Base-by-base conservation (phyloP, 164 flowering plant species). In the Aristolochia fimbriata region DNA sequence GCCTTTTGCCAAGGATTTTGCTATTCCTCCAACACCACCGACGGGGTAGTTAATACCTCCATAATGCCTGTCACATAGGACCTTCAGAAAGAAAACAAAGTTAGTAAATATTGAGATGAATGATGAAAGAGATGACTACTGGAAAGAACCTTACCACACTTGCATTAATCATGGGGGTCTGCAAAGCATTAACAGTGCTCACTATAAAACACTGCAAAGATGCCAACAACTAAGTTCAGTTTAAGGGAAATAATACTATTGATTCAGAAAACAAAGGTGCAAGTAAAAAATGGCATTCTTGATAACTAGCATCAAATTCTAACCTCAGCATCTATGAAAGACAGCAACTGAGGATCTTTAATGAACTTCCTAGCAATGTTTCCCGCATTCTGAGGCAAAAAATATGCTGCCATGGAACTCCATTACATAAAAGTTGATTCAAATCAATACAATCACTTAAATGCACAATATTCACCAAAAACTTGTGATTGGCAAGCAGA, bases 41-140 rank as follows among this genome's bases (percentile, higher is more conserved):
- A 87, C 87, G 57, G 99, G 99, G 70, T 93, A 93, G 75, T 93
- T 93, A 57, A 93, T 90, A 53, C 99, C 97, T 55, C 99, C 97
- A 78, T 72, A 93, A 75, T 90, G 99, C 65, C 99, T 77, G 72
- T 93, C 97, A 79, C 97, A 93, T 31, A 93, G 50, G 68, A 93
- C 99, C 99, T 93, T 75, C 46, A 6, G 58, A 33, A 27, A 31
- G 12, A n/a, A 21, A 56, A 33, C 21, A 6, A 58, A 27, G 56
- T 47, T 11, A 71, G 31, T 52, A 55, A 55, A 45, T 54, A 60
- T 25, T 21, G 66, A 51, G 50, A 47, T 43, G 60, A 50, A 12
- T 50, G 46, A 61, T 23, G 23, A 60, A 57, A n/a, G 20, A 47
- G 17, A 13, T 46, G 20, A 21, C 10, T 23, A 3, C 15, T 51